Evolutionary conservation across 441 rosid genomes (phyloP).

Genomic region (Adansonia gregorii): DNA sequence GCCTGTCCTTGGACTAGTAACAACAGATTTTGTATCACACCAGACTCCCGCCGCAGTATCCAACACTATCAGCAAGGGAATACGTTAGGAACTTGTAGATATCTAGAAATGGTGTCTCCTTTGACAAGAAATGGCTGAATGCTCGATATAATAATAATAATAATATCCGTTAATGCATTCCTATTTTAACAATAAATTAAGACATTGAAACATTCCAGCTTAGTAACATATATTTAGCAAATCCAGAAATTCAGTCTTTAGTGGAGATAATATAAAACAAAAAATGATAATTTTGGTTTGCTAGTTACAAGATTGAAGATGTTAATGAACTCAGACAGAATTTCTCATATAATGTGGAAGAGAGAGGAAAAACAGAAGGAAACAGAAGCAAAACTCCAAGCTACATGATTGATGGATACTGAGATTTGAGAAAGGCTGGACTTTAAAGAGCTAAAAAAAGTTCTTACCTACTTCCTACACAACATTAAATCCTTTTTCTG

Average conservation of each 20-base stretch:
- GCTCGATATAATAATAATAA: neutral
- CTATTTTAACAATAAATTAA: neutral
- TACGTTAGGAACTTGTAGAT: slow-evolving; percentile 13
- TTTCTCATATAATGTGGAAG: neutral
- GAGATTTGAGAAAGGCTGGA: neutral
- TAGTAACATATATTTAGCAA: neutral
- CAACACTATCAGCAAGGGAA: slow-evolving; percentile 56
- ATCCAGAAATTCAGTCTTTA: neutral
- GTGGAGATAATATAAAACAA: neutral
- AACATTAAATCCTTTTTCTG: neutral
- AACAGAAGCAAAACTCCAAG: neutral
- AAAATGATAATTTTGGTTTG: neutral
- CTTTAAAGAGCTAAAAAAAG: slow-evolving; percentile 1
- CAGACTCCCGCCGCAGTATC: slow-evolving; percentile 99
- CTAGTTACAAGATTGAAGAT: neutral
- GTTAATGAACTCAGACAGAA: neutral
- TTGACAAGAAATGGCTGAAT: neutral
- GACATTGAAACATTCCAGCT: neutral
- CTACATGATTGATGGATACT: neutral
- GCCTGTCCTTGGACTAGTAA: slow-evolving; percentile 92
- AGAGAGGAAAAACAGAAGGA: neutral
- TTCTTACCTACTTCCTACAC: neutral
- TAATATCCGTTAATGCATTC: neutral
- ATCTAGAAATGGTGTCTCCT: slow-evolving; percentile 10
- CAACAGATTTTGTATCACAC: slow-evolving; percentile 98